These are phyloP conservation scores for Panaeolus papilionaceus DNA, from an alignment of 768 basidiomycete genomes.

Conservation along the genomic window DNA sequence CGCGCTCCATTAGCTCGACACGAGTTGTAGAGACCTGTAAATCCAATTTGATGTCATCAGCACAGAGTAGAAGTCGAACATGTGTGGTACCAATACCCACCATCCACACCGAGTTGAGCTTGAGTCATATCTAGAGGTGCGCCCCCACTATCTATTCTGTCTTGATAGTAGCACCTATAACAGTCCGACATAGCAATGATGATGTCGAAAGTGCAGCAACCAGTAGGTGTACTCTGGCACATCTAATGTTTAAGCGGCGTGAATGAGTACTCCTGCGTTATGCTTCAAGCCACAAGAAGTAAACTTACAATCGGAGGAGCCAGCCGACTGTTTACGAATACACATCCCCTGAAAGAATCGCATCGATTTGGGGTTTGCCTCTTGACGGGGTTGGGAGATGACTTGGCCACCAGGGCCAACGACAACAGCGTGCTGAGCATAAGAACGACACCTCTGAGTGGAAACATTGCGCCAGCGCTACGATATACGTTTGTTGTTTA, in stretches of 20 bases:
- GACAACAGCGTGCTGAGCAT: not conserved
- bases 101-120: not conserved
- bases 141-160: not conserved
- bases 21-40: not conserved
- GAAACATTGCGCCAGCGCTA: constrained; percentile 5
- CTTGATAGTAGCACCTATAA: not conserved
- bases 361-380: not conserved
- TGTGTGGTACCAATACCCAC: not conserved
- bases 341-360: not conserved
- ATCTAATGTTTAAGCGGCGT: not conserved
- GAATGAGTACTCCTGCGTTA: not conserved
- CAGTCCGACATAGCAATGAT: not conserved
- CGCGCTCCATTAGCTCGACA: not conserved
- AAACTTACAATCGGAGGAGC: not conserved
- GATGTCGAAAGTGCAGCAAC: not conserved
- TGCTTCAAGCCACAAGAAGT: not conserved
- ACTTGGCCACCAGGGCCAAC: constrained; percentile 6
- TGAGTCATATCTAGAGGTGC: not conserved
- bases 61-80: not conserved
- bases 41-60: not conserved
- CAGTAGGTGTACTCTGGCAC: not conserved
- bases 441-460: not conserved
- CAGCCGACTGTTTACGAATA: not conserved
- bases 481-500: not conserved
- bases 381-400: constrained; percentile 9